A percentile compares a stretch with the other conserved stretches of the same genome.
phyloP scores from a whole-genome alignment of 2,329 filamentous ascomycete species.

The Periconia digitata region DNA sequence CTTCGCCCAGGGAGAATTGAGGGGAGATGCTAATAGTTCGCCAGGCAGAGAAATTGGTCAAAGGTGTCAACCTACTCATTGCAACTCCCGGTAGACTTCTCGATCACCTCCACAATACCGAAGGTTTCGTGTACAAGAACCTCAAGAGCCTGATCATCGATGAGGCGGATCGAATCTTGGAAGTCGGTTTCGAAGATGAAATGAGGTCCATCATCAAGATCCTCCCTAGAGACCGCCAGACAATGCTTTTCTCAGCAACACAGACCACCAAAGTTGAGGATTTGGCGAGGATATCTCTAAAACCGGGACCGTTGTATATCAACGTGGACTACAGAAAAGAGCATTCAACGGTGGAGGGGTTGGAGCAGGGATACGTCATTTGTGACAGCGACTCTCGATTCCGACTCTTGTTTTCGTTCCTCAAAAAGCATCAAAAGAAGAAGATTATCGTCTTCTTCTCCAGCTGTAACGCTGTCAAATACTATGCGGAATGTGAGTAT shows the following conservation, averaged over 20 bases:
- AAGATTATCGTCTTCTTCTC: constrained; percentile 95
- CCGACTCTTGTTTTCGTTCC: constrained; percentile 88
- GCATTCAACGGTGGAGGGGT: constrained; percentile 85
- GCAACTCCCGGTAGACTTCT: constrained; percentile 90
- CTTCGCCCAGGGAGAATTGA: neutral
- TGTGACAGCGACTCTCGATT: constrained; percentile 95
- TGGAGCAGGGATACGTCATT: constrained; percentile 94
- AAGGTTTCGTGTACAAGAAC: constrained; percentile 89
- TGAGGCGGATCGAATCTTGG: constrained; percentile 95
- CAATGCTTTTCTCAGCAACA: constrained; percentile 97
- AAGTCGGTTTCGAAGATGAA: constrained; percentile 98
- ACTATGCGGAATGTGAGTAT: constrained; percentile 69
- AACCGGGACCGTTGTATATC: constrained; percentile 90
- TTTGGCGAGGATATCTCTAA: constrained; percentile 87
- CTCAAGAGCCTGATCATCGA: constrained; percentile 91
- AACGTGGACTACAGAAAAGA: constrained; percentile 92
- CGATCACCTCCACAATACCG: constrained; percentile 92
- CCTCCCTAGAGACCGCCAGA: constrained; percentile 81
- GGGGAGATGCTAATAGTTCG: neutral
- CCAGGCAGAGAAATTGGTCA: constrained; percentile 80
- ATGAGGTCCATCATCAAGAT: constrained; percentile 97
- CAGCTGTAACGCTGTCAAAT: constrained; percentile 90
- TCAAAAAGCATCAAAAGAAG: constrained; percentile 90
- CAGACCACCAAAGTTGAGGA: constrained; percentile 99
- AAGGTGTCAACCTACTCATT: constrained; percentile 93